phyloP scores from a whole-genome alignment of 768 basidiomycete species.

The Tulasnella sp. region DNA sequence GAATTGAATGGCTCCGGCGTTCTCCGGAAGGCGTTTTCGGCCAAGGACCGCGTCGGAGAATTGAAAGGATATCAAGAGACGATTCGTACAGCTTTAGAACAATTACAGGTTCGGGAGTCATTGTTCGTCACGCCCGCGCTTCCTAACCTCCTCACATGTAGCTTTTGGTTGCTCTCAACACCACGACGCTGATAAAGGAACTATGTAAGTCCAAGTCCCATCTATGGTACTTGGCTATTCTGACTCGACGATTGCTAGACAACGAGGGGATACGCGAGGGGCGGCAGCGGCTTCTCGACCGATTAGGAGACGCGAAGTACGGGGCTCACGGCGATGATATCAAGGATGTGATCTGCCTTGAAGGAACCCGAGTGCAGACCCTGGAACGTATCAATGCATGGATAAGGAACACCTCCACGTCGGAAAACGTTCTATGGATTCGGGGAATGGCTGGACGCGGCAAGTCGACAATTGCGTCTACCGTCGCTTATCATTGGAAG shows the following conservation, averaged over 20 bases:
- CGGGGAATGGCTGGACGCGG: no score
- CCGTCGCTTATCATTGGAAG: no score
- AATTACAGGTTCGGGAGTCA: neutral
- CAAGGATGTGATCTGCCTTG: no score
- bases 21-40: neutral
- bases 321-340: no score
- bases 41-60: neutral
- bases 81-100: neutral
- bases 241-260: neutral
- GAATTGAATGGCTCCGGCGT: neutral
- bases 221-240: neutral
- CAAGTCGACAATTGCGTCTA: no score
- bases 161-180: neutral
- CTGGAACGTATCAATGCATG: no score
- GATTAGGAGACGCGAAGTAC: neutral
- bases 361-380: no score
- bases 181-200: neutral
- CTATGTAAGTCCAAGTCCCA: no score
- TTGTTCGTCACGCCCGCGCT: no score
- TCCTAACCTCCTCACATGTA: neutral
- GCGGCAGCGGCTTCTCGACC: neutral
- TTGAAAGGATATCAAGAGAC: neutral
- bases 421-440: no score
- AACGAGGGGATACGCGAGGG: neutral
- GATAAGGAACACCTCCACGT: no score